Evolutionary conservation across 2,329 filamentous ascomycete species (phyloP).

Genomic region (Truncatella angustata): DNA sequence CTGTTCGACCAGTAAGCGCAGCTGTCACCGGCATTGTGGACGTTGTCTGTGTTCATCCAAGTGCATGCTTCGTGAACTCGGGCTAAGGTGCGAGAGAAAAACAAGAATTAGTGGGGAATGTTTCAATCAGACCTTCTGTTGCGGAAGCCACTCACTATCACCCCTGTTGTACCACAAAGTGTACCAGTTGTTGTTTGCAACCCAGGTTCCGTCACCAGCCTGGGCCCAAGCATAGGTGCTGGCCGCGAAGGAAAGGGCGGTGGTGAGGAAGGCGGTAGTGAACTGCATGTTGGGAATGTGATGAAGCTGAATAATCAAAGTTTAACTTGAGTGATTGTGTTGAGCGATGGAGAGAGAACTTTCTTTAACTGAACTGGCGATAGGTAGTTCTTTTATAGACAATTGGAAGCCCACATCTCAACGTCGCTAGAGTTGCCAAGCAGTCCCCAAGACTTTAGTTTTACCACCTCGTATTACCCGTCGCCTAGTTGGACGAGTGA

Average conservation of each 20-base stretch:
- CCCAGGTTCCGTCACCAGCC: neutral
- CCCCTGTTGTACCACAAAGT: neutral
- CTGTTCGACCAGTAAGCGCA: constrained; percentile 7
- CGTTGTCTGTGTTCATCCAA: neutral
- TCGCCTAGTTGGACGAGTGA: too few species aligned
- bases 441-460: too few species aligned
- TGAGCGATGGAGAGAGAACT: too few species aligned
- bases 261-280: neutral
- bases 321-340: too few species aligned
- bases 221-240: constrained; percentile 1
- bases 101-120: neutral
- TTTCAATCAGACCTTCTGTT: too few species aligned
- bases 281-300: constrained; percentile 9
- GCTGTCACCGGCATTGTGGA: neutral
- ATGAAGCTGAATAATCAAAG: too few species aligned
- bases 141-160: neutral
- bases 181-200: constrained; percentile 7
- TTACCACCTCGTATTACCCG: too few species aligned
- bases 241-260: neutral
- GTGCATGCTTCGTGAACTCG: constrained; percentile 7
- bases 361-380: too few species aligned
- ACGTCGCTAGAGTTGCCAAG: too few species aligned
- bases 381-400: too few species aligned
- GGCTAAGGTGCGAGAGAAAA: neutral
- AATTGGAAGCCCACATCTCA: too few species aligned